Percentiles rank a stretch among this genome's conserved stretches.
These are phyloP conservation scores for Heteromeles arbutifolia DNA, from an alignment of 306 rosid genomes.

Conservation along the genomic window DNA sequence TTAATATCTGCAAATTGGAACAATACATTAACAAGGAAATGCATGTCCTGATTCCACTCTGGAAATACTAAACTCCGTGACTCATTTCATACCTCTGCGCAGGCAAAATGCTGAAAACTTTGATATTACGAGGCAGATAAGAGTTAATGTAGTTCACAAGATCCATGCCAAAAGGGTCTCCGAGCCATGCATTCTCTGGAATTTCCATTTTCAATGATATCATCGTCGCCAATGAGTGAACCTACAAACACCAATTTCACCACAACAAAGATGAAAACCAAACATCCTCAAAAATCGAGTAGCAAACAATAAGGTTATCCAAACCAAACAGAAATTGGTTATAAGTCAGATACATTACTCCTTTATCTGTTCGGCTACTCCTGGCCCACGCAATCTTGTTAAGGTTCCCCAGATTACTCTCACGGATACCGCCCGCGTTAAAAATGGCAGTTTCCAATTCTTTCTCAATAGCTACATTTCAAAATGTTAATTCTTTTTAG, in stretches of 20 bases:
- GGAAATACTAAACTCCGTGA: neutral
- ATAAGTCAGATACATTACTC: constrained; percentile 45
- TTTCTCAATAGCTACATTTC: constrained; percentile 69
- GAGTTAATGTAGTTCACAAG: constrained; percentile 58
- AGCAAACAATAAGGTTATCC: neutral
- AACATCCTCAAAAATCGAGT: neutral
- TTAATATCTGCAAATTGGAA: neutral
- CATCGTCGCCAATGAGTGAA: constrained; percentile 79
- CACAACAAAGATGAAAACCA: constrained; percentile 6
- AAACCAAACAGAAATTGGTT: neutral
- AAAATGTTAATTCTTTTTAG: constrained; percentile 32
- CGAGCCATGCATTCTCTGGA: constrained; percentile 63
- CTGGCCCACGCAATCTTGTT: constrained; percentile 79
- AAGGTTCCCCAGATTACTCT: constrained; percentile 73
- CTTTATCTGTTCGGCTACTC: constrained; percentile 96
- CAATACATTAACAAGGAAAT: neutral
- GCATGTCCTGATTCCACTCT: neutral
- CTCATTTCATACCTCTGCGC: constrained; percentile 41
- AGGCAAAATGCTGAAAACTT: constrained; percentile 69
- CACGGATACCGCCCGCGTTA: constrained; percentile 78
- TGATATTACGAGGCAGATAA: constrained; percentile 66
- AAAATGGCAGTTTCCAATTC: constrained; percentile 82
- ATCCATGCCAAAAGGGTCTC: constrained; percentile 61
- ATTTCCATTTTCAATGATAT: constrained; percentile 91
- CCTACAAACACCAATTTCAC: constrained; percentile 32